These are phyloP conservation scores for Cudoniella acicularis DNA, from an alignment of 495 filamentous ascomycete species.

Conservation along the genomic window DNA sequence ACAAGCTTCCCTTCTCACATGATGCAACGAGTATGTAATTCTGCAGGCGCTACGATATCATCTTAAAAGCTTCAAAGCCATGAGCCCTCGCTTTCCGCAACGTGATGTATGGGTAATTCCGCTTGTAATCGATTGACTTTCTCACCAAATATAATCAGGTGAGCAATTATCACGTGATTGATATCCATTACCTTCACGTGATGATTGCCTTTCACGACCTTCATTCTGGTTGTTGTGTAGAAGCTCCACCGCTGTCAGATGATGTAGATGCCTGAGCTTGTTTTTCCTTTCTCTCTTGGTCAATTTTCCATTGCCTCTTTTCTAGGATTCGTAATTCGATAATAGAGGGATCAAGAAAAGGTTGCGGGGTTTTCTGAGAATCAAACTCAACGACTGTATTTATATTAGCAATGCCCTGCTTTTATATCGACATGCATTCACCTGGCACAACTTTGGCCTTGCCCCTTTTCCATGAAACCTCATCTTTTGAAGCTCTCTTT, in stretches of 20 bases:
- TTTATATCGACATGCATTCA: conserved; percentile 3
- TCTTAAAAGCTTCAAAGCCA: background rate
- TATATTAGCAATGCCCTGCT: conserved; percentile 9
- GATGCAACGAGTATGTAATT: background rate
- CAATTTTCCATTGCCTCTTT: conserved; percentile 10
- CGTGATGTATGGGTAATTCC: background rate
- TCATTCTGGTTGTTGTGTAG: no score
- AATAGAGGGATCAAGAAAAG: conserved; percentile 38
- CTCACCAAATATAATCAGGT: no score
- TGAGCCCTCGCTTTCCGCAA: no score
- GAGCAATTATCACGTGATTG: no score
- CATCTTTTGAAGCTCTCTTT: conserved; percentile 28
- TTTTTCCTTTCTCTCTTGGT: conserved; percentile 6
- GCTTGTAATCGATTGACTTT: background rate
- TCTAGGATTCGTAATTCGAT: conserved; percentile 24
- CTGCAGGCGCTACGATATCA: background rate
- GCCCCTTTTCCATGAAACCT: conserved; percentile 27
- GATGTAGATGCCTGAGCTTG: background rate
- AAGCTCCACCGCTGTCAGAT: no score
- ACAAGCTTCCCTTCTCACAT: background rate
- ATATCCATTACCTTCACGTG: no score
- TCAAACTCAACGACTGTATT: conserved; percentile 27
- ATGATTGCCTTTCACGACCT: no score
- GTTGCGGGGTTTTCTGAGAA: conserved; percentile 34
- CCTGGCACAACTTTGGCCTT: conserved; percentile 1